A percentile compares a stretch with the other conserved stretches of the same genome.
phyloP scores from a whole-genome alignment of 164 flowering plant genomes.

The Chimonanthus praecox region DNA sequence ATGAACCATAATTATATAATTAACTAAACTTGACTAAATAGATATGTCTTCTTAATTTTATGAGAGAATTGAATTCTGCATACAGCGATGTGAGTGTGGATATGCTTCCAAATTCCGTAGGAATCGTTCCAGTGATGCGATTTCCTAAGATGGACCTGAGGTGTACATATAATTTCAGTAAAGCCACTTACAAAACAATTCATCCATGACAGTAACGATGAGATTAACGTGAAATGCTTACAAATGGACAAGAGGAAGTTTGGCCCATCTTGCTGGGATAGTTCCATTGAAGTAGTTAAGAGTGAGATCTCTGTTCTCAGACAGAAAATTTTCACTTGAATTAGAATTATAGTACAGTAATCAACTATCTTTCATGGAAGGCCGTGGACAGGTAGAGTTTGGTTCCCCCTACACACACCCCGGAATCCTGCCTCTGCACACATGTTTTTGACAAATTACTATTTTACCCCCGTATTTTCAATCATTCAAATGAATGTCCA shows the following conservation, averaged over 20 bases:
- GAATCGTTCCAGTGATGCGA: constrained; percentile 16
- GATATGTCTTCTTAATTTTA: background rate
- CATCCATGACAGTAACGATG: background rate
- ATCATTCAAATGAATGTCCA: no score
- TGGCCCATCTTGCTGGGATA: constrained; percentile 62
- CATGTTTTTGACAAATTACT: no score
- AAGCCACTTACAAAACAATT: background rate
- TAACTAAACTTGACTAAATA: background rate
- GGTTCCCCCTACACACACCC: no score
- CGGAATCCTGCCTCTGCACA: no score
- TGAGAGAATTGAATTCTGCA: background rate
- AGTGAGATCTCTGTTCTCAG: constrained; percentile 50
- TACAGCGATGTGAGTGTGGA: constrained; percentile 24
- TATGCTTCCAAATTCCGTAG: constrained; percentile 21
- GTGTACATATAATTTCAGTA: background rate
- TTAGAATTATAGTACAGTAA: background rate
- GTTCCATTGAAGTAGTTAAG: constrained; percentile 60
- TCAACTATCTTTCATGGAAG: background rate
- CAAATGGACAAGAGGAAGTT: constrained; percentile 38
- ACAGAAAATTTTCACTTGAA: background rate
- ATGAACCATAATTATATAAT: background rate
- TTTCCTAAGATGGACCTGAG: constrained; percentile 49
- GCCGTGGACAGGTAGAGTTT: background rate
- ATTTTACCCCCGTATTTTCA: no score
- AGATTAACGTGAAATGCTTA: constrained; percentile 18